A percentile compares a stretch with the other conserved stretches of the same genome.
Evolutionary conservation across 1,139 yeast genomes (phyloP).

Genomic region (Suhomyces bolitotheri): DNA sequence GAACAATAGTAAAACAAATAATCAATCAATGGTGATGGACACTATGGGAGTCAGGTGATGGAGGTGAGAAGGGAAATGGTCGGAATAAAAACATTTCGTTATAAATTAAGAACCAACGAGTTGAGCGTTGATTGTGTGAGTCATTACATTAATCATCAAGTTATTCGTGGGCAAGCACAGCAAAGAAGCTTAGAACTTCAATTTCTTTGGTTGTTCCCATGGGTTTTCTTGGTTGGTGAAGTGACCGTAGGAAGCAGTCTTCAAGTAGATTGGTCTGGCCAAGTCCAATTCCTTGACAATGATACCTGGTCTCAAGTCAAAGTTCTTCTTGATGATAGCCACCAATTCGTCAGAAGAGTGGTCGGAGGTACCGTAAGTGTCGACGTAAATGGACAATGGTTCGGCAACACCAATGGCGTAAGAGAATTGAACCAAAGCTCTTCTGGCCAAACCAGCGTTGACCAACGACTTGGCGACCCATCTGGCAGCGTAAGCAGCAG

Average conservation of each 20-base stretch:
- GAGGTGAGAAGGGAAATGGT: slow-evolving; percentile 1
- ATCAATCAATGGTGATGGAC: slow-evolving; percentile 8
- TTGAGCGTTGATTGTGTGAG: slow-evolving; percentile 51
- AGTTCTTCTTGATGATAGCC: slow-evolving; percentile 86
- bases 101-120: slow-evolving; percentile 42
- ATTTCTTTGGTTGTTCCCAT: slow-evolving; percentile 97
- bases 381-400: slow-evolving; percentile 96
- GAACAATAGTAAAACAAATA: slow-evolving; percentile 9
- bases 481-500: slow-evolving; percentile 99
- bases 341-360: slow-evolving; percentile 87
- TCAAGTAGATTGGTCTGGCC: slow-evolving; percentile 98
- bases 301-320: slow-evolving; percentile 99
- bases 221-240: slow-evolving; percentile 98
- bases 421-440: slow-evolving; percentile 97
- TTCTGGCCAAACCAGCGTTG: slow-evolving; percentile 90
- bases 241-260: slow-evolving; percentile 99
- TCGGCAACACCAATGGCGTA: slow-evolving; percentile 99
- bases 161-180: slow-evolving; percentile 18
- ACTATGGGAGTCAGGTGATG: slow-evolving; percentile 6
- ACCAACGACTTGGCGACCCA: slow-evolving; percentile 99
- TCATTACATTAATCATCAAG: slow-evolving; percentile 49
- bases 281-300: slow-evolving; percentile 93
- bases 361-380: slow-evolving; percentile 96
- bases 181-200: slow-evolving; percentile 55
- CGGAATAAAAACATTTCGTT: slow-evolving; percentile 12